Evolutionary conservation across 805 yeast genomes (phyloP).

Genomic region (Nematodospora valgi): DNA sequence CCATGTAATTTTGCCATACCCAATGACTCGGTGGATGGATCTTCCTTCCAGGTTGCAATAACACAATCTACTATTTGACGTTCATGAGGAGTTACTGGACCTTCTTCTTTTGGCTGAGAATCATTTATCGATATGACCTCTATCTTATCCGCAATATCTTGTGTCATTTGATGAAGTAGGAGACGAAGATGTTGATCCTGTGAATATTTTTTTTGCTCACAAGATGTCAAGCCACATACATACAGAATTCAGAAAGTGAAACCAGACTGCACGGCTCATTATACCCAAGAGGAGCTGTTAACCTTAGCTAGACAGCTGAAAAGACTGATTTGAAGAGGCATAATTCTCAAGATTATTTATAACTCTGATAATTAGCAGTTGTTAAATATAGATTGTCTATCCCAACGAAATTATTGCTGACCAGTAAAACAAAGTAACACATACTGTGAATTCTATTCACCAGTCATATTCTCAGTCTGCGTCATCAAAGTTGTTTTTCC

Average conservation of each 20-base stretch:
- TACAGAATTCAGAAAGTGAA: too few species aligned
- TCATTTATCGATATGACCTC: constrained; percentile 40
- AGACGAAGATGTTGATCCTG: background rate
- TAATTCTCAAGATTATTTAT: background rate
- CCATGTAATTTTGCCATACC: constrained; percentile 53
- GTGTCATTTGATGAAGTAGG: constrained; percentile 3
- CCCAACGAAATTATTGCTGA: too few species aligned
- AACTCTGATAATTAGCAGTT: too few species aligned
- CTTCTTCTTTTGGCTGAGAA: constrained; percentile 16
- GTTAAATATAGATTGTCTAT: too few species aligned
- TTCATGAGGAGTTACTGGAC: constrained; percentile 49
- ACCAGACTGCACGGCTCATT: too few species aligned
- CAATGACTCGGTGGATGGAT: constrained; percentile 57
- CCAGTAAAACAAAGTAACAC: too few species aligned
- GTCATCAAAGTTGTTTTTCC: too few species aligned
- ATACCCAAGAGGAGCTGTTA: too few species aligned
- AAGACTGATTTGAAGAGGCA: background rate
- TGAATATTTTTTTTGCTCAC: too few species aligned
- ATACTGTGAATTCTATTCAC: too few species aligned
- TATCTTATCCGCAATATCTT: constrained; percentile 16
- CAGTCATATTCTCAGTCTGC: too few species aligned
- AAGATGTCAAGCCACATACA: too few species aligned
- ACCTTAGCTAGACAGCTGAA: background rate
- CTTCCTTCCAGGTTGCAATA: constrained; percentile 64
- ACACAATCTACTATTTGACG: constrained; percentile 59